Evolutionary conservation across 305 asterid species (phyloP).

Genomic region (Fraxinus sp.): DNA sequence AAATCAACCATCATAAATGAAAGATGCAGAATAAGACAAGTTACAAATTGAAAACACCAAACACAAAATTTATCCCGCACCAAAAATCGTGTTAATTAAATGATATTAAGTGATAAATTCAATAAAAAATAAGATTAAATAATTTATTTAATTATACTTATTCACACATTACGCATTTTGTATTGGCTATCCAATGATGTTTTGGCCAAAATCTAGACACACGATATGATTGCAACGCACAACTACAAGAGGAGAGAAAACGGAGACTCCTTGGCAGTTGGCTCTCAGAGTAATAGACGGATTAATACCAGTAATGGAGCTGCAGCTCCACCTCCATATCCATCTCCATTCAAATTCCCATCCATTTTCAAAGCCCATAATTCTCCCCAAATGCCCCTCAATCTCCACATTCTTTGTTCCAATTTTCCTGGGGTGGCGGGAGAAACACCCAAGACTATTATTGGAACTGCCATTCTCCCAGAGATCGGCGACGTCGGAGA

Average conservation of each 20-base stretch:
- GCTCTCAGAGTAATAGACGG: neutral
- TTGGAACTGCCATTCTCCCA: constrained; percentile 17
- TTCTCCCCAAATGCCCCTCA: constrained; percentile 17
- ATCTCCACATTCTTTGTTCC: constrained; percentile 6
- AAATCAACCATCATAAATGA: neutral
- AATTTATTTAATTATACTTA: too few relatives aligned
- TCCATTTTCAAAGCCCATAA: constrained; percentile 15
- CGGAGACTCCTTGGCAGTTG: too few relatives aligned
- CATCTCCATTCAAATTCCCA: constrained; percentile 4
- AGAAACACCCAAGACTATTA: neutral
- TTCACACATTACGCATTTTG: too few relatives aligned
- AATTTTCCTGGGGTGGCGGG: neutral
- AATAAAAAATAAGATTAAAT: too few relatives aligned
- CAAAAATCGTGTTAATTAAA: too few relatives aligned
- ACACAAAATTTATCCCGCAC: neutral
- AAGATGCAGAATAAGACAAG: neutral
- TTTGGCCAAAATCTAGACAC: too few relatives aligned
- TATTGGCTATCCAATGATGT: too few relatives aligned
- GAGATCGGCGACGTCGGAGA: constrained; percentile 19
- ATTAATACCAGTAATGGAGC: constrained; percentile 22
- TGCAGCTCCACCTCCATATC: constrained; percentile 22
- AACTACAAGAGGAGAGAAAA: neutral
- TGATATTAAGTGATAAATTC: too few relatives aligned
- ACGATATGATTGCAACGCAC: neutral
- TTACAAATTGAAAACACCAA: neutral